A percentile compares a stretch with the other conserved stretches of the same genome.
Evolutionary conservation across 371 early-diverging fungal genomes (phyloP).

Genomic region (Syncephalastrum contaminatum): DNA sequence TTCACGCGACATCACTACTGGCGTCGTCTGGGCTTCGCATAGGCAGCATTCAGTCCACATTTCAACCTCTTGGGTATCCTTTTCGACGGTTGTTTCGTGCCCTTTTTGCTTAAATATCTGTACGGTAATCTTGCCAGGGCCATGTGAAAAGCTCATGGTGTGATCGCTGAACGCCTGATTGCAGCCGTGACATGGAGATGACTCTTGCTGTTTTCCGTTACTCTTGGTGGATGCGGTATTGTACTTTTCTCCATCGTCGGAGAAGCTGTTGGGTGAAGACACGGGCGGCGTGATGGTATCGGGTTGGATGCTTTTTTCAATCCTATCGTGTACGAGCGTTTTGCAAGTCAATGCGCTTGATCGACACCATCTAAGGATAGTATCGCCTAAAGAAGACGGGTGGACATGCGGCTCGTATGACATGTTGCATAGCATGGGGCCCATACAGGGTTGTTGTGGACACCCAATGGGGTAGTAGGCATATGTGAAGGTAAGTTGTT

Average conservation of each 20-base stretch:
- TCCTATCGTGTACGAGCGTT: conserved; percentile 11
- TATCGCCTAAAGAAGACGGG: conserved; percentile 36
- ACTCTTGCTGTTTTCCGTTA: conserved; percentile 3
- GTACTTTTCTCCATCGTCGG: neutral
- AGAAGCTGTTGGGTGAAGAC: neutral
- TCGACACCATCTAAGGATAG: conserved; percentile 47
- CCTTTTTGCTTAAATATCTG: conserved; percentile 9
- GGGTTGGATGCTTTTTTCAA: conserved; percentile 1
- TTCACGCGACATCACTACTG: conserved; percentile 34
- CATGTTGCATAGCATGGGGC: conserved; percentile 50
- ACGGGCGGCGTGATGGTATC: neutral
- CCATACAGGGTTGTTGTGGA: conserved; percentile 55
- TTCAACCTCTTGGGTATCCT: conserved; percentile 18
- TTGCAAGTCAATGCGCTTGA: conserved; percentile 33
- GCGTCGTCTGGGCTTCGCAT: conserved; percentile 41
- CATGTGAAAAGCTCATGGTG: conserved; percentile 55
- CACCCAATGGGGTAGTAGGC: conserved; percentile 52
- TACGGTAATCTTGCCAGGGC: conserved; percentile 43
- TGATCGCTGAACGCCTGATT: conserved; percentile 50
- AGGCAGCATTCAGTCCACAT: conserved; percentile 51
- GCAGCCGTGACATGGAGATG: conserved; percentile 27
- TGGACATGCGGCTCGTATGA: conserved; percentile 12
- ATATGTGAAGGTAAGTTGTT: conserved; percentile 54
- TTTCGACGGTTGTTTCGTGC: conserved; percentile 20
- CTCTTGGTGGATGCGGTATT: neutral